Base-by-base conservation (phyloP, 257 asterid species). In the Ilex aquifolium region DNA sequence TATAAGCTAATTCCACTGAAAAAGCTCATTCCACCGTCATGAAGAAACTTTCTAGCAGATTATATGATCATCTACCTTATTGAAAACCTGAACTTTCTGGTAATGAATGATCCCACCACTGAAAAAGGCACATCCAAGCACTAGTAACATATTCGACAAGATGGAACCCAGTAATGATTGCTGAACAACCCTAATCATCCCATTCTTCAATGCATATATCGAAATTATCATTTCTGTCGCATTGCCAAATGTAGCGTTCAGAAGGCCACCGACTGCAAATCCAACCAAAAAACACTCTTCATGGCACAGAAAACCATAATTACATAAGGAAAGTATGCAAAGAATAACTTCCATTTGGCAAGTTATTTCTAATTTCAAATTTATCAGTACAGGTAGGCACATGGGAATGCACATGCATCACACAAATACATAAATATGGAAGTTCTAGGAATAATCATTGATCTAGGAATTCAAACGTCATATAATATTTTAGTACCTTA, bases 221-320 rank as follows among this genome's bases (percentile, higher is more conserved):
- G 96, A 85, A 59, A 90, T 93, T 59, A 93, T 93, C 99, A 93
- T 90, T 76, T 93, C 99, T 2, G 99, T 93, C 21, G 96, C 96
- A 68, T 90, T 93, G 59, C 99, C 99, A 63, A 93, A 90, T 60
- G 97, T 93, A 31, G 97, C 99, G 72, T 90, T 93, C 59, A 93
- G 77, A 69, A 93, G 92, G 69, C 99, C 99, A 6, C 99, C 99
- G 59, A 93, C 99, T 93, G 91, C 76, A 66, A 54, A 64, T 71
- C 60, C 53, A 44, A 64, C 32, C 27, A 48, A 59, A 52, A 54
- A 21, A 21, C 27, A 21, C 27, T 21, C 27, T 21, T 21, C 27
- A 21, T 21, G 27, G 27, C 27, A 21, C 27, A 21, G 27, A 21
- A 21, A 59, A 16, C 30, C 14, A 53, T 4, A n/a, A 29, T 29